Conservation (phyloP, 768 basidiomycete genomes). For the Lactarius akahatsu region DNA sequence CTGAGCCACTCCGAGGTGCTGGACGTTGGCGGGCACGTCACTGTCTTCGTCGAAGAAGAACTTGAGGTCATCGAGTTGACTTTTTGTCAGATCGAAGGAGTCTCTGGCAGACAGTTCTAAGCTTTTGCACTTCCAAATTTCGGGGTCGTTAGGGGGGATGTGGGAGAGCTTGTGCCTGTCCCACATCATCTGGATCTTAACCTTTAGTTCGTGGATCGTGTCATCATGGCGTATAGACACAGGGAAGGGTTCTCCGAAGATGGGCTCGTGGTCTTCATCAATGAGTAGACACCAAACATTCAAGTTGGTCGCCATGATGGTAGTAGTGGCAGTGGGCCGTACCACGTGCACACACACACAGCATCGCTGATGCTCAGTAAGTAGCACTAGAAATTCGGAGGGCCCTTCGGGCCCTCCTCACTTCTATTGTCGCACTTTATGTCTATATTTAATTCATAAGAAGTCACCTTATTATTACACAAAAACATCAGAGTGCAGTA, state of each 20-base stretch:
- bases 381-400: too few relatives aligned
- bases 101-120: neutral
- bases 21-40: neutral
- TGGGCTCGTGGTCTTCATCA: neutral
- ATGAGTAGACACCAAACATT: neutral
- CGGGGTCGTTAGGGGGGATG: neutral
- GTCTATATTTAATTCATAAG: too few relatives aligned
- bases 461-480: too few relatives aligned
- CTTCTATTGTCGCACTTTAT: too few relatives aligned
- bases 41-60: neutral
- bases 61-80: neutral
- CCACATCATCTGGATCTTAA: neutral
- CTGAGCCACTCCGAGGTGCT: conserved; percentile 6
- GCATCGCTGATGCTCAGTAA: too few relatives aligned
- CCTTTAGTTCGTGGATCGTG: neutral
- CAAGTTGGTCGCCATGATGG: neutral
- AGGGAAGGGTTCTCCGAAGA: neutral
- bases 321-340: too few relatives aligned
- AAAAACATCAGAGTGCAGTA: too few relatives aligned
- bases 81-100: neutral
- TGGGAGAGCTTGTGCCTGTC: neutral
- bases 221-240: neutral
- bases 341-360: too few relatives aligned
- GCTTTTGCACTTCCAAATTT: neutral
- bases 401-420: too few relatives aligned